Evolutionary conservation across 306 rosid genomes (phyloP).

Genomic region (Fagus sylvatica): DNA sequence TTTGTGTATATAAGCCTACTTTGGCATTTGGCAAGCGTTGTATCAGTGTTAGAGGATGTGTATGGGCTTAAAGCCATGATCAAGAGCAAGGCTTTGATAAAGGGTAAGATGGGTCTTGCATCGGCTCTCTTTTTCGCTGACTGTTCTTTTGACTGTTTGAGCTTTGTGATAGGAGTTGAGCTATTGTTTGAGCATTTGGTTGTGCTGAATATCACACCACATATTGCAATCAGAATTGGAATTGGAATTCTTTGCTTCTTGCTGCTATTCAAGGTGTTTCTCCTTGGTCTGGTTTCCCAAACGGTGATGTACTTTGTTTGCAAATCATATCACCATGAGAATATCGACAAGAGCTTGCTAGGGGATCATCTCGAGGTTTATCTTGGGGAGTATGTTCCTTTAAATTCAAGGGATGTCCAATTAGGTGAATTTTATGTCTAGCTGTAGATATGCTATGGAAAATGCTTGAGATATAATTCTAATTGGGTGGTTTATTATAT

Average conservation of each 20-base stretch:
- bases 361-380: conserved; percentile 32
- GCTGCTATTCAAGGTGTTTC: conserved; percentile 20
- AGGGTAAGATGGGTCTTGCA: conserved; percentile 18
- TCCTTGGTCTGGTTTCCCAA: conserved; percentile 24
- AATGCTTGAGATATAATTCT: too few species aligned
- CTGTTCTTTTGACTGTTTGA: not conserved
- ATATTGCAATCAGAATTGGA: not conserved
- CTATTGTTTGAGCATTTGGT: conserved; percentile 9
- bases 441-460: not conserved
- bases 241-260: conserved; percentile 13
- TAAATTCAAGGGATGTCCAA: conserved; percentile 26
- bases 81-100: conserved; percentile 22
- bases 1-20: conserved; percentile 7
- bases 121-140: not conserved
- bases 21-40: conserved; percentile 31
- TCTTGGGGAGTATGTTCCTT: conserved; percentile 26
- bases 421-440: not conserved
- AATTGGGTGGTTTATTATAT: too few species aligned
- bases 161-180: conserved; percentile 7
- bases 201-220: not conserved
- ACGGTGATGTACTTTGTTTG: conserved; percentile 32
- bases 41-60: conserved; percentile 29
- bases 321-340: conserved; percentile 36
- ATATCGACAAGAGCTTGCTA: conserved; percentile 23
- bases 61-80: conserved; percentile 24